Base-by-base conservation (phyloP, 306 rosid genomes). In the Dryas drummondii region DNA sequence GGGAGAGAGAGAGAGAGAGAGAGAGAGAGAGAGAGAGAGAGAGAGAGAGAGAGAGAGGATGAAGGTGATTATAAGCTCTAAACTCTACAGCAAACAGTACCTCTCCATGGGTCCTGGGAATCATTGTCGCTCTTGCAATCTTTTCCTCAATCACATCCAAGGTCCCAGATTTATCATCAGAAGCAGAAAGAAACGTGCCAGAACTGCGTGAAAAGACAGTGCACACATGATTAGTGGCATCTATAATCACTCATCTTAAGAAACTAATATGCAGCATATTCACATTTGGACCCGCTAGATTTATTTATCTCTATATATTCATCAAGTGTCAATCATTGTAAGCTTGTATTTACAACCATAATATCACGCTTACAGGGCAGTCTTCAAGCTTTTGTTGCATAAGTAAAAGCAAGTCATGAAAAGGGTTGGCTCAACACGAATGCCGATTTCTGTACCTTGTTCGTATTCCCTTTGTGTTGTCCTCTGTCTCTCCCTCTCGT, bases 41-140 rank as follows among this genome's bases (percentile, higher is more conserved):
- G 22, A 22, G 22, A 22, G 22, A 22, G 22, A 22, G 22, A 22
- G 22, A 22, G 22, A 22, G 66, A 76, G 19, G 41, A 48, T 32
- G 73, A 49, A 12, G 66, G 69, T 56, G 54, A 74, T n/a, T 12
- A 46, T 10, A 64, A 45, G 41, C 49, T 57, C 72, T 27, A 42
- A 53, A 58, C n/a, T 49, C 17, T 72, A 60, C 56, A 50, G 32
- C 44, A 60, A 68, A 51, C 2, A 63, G 70, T 88, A 94, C 97
- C 99, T 92, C 99, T 73, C 90, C 96, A 70, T 92, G 91, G 46
- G 6, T 77, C 81, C 90, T 86, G 66, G 99, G 99, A 84, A 90
- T 73, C 91, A 82, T 90, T 40, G 99, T 86, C 51, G 87, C 97
- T 76, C 77, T 85, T 54, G 97, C 89, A 85, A 94, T 94, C 86